Conservation (phyloP, 768 basidiomycete genomes). For the Leccinum arenicola region DNA sequence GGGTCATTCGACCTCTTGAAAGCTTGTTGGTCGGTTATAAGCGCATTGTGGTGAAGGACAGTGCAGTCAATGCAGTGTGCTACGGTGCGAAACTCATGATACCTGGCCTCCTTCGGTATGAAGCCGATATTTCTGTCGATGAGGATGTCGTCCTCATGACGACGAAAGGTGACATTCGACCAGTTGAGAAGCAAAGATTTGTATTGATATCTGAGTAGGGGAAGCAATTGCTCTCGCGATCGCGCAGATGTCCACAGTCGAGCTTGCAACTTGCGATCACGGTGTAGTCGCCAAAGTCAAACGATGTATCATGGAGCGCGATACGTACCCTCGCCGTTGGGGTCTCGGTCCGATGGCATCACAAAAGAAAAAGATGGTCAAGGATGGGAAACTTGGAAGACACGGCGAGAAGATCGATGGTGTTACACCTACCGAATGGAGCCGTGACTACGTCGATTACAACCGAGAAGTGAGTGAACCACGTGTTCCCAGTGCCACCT, state of each 20-base stretch:
- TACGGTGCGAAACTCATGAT: constrained; percentile 99
- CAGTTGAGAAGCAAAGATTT: background rate
- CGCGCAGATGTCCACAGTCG: constrained; percentile 98
- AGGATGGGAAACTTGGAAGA: constrained; percentile 96
- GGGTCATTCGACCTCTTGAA: constrained; percentile 93
- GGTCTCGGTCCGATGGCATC: constrained; percentile 96
- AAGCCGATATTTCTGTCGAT: constrained; percentile 88
- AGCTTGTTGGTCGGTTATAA: constrained; percentile 94
- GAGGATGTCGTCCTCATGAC: constrained; percentile 99
- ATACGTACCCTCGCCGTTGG: constrained; percentile 97
- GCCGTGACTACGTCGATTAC: constrained; percentile 91
- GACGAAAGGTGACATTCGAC: constrained; percentile 70
- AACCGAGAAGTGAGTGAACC: constrained; percentile 54
- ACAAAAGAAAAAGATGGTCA: constrained; percentile 98
- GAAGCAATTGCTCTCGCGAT: constrained; percentile 94
- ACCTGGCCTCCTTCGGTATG: constrained; percentile 94
- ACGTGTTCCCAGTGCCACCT: background rate
- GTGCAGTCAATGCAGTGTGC: constrained; percentile 98
- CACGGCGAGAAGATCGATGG: constrained; percentile 88
- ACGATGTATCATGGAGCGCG: constrained; percentile 99
- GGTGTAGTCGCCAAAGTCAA: constrained; percentile 99
- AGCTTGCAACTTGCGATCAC: constrained; percentile 96
- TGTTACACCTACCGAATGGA: constrained; percentile 89
- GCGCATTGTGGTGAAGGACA: constrained; percentile 98
- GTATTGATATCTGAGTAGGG: constrained; percentile 39